A percentile compares a stretch with the other conserved stretches of the same genome.
These are phyloP conservation scores for Teunomyces barrocoloradensis DNA, from an alignment of 805 yeast species.

Conservation along the genomic window DNA sequence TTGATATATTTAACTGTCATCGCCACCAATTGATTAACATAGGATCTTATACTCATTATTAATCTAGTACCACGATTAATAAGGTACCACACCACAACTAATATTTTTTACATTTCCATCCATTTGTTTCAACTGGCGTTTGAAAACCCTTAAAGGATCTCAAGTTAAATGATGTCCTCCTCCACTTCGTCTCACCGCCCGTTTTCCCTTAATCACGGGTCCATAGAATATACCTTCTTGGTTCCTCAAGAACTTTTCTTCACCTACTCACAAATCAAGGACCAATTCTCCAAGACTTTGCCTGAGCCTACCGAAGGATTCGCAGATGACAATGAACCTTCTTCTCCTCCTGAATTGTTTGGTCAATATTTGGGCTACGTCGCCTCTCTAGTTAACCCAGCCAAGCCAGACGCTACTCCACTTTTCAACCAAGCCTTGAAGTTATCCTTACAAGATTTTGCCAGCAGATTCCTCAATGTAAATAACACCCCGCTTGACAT, in stretches of 20 bases:
- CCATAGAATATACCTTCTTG: slow-evolving; percentile 82
- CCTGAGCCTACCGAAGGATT: slow-evolving; percentile 81
- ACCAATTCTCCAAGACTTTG: slow-evolving; percentile 75
- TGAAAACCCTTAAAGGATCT: background rate
- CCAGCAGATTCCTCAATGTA: slow-evolving; percentile 59
- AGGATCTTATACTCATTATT: slow-evolving; percentile 1
- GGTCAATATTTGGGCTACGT: slow-evolving; percentile 80
- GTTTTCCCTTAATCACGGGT: slow-evolving; percentile 76
- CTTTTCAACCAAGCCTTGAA: slow-evolving; percentile 63
- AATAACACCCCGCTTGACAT: slow-evolving; percentile 62
- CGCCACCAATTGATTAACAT: slow-evolving; percentile 3
- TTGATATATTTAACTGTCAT: background rate
- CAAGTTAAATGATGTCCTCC: background rate
- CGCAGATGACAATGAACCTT: slow-evolving; percentile 85
- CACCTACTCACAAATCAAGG: slow-evolving; percentile 81
- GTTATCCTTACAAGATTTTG: slow-evolving; percentile 77
- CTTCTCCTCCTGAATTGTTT: slow-evolving; percentile 80
- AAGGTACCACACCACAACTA: background rate
- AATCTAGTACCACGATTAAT: slow-evolving; percentile 4
- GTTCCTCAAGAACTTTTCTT: slow-evolving; percentile 81
- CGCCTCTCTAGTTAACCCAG: slow-evolving; percentile 45
- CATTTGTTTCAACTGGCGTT: background rate
- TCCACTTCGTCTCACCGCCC: slow-evolving; percentile 53
- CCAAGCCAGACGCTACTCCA: slow-evolving; percentile 45
- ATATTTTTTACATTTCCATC: background rate